Evolutionary conservation across 768 basidiomycete species (phyloP).

Genomic region (Amanita jacksonii): DNA sequence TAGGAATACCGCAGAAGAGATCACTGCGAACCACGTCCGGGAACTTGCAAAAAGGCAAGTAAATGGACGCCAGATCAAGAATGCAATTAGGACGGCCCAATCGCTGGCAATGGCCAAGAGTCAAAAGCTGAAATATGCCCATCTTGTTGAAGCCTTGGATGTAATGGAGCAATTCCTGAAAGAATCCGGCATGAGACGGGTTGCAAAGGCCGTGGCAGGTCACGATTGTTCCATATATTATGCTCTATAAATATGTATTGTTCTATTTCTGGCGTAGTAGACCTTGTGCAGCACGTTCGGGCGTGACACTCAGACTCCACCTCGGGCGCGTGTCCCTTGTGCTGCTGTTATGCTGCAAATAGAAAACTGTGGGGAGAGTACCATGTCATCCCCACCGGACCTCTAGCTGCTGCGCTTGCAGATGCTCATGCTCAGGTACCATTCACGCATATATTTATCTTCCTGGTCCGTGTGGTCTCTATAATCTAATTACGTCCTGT

Average conservation of each 20-base stretch:
- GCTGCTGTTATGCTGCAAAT: no score
- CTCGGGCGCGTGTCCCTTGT: no score
- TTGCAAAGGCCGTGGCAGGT: neutral
- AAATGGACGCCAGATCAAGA: constrained; percentile 64
- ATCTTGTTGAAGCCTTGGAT: constrained; percentile 49
- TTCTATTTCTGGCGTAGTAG: no score
- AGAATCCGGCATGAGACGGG: neutral
- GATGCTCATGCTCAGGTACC: no score
- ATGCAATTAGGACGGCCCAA: constrained; percentile 55
- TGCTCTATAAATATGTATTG: neutral
- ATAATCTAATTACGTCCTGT: no score
- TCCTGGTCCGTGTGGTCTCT: no score
- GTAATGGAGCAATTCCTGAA: constrained; percentile 51
- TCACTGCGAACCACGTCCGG: constrained; percentile 17
- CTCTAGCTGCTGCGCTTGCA: no score
- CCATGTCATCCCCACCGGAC: no score
- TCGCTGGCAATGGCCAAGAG: constrained; percentile 43
- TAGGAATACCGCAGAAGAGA: constrained; percentile 28
- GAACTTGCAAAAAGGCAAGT: constrained; percentile 20
- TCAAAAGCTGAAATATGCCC: constrained; percentile 36
- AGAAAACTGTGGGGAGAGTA: no score
- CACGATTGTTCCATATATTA: neutral
- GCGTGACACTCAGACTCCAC: neutral
- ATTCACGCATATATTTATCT: no score
- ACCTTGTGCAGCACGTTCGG: no score